Evolutionary conservation across 164 flowering plant species (phyloP).

Genomic region (Amborella trichopoda): DNA sequence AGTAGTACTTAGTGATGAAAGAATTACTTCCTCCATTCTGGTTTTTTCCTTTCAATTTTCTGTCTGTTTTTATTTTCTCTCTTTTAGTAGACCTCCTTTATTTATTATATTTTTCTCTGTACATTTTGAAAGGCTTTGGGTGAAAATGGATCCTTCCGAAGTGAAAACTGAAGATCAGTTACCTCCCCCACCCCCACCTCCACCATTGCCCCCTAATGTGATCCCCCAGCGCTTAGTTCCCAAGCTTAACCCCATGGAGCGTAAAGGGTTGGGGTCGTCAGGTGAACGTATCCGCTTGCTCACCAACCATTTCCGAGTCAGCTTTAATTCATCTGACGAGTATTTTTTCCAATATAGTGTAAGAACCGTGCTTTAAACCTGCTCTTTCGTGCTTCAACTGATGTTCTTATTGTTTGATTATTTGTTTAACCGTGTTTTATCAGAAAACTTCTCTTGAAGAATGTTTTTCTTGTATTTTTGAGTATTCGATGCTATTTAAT

Average conservation of each 20-base stretch:
- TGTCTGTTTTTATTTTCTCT: too few relatives aligned
- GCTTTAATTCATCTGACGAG: slow-evolving; percentile 37
- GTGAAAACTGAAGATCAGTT: too few relatives aligned
- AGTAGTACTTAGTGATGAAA: too few relatives aligned
- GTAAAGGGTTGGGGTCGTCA: slow-evolving; percentile 49
- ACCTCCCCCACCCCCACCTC: slow-evolving; percentile 90
- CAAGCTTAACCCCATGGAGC: slow-evolving; percentile 34
- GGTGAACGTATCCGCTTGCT: slow-evolving; percentile 50
- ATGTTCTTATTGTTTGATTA: neutral
- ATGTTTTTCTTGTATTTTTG: too few relatives aligned
- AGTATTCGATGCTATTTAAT: neutral
- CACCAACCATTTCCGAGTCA: slow-evolving; percentile 82
- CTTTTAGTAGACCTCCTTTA: too few relatives aligned
- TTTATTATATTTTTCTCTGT: too few relatives aligned
- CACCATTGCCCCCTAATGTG: slow-evolving; percentile 46
- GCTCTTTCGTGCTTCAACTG: too few relatives aligned
- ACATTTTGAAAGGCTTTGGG: too few relatives aligned
- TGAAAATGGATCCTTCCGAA: too few relatives aligned
- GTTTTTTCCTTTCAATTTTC: too few relatives aligned
- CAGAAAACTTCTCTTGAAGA: too few relatives aligned
- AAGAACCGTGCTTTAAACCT: slow-evolving; percentile 15
- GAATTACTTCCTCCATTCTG: too few relatives aligned
- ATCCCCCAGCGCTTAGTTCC: slow-evolving; percentile 33
- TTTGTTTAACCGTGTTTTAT: neutral
- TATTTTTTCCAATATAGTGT: slow-evolving; percentile 84